phyloP scores from a whole-genome alignment of 495 filamentous ascomycete genomes.

The Daldinia decipiens region DNA sequence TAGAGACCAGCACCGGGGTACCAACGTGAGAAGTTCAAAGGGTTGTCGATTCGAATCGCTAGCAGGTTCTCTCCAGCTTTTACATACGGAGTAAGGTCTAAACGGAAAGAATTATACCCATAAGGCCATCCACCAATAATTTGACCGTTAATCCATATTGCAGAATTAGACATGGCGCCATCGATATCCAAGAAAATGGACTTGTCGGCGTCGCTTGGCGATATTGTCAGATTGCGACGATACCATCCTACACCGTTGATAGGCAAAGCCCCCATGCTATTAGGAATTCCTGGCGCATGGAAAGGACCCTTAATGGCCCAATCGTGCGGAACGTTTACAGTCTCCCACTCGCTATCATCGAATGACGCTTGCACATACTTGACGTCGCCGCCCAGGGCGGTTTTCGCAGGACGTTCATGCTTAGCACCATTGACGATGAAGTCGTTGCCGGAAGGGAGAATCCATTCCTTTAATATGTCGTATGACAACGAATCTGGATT shows the following conservation, averaged over 20 bases:
- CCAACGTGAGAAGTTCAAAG: constrained; percentile 57
- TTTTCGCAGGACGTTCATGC: constrained; percentile 46
- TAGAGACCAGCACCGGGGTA: constrained; percentile 64
- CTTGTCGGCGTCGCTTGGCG: constrained; percentile 47
- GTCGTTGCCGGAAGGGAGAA: constrained; percentile 55
- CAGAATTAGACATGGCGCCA: constrained; percentile 60
- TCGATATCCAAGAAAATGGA: constrained; percentile 60
- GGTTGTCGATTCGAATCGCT: constrained; percentile 61
- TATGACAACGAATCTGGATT: constrained; percentile 54
- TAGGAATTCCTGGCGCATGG: constrained; percentile 59
- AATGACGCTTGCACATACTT: constrained; percentile 50
- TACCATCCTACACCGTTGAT: constrained; percentile 62
- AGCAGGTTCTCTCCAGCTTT: constrained; percentile 53
- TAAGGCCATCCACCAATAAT: constrained; percentile 63
- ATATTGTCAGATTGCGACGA: constrained; percentile 52
- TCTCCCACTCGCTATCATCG: constrained; percentile 53
- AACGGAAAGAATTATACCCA: constrained; percentile 59
- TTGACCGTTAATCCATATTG: constrained; percentile 60
- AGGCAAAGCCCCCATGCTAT: constrained; percentile 67
- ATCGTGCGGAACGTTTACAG: constrained; percentile 56
- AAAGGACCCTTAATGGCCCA: constrained; percentile 63
- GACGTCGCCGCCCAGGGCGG: constrained; percentile 44
- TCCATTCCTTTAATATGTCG: constrained; percentile 50
- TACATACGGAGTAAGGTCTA: constrained; percentile 59
- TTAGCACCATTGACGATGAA: constrained; percentile 50